Evolutionary conservation across 208 protist genomes (phyloP).

Genomic region (Acanthamoeba lenticulata): DNA sequence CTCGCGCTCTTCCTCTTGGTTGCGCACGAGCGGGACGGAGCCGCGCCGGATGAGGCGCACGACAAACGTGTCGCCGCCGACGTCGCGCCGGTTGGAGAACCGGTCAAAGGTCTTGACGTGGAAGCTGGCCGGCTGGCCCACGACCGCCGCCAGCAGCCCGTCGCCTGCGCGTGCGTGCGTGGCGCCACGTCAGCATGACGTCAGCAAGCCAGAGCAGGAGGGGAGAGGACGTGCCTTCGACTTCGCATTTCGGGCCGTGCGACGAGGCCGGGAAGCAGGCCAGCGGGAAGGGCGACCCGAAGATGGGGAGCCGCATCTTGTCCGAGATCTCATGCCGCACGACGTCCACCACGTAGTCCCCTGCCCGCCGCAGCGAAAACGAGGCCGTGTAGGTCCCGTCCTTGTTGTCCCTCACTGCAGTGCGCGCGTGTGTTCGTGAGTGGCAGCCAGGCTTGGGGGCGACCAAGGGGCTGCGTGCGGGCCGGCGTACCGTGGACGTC

Average conservation of each 20-base stretch:
- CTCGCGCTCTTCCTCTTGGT: slow-evolving; percentile 2
- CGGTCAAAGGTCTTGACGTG: neutral
- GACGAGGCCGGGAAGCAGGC: neutral
- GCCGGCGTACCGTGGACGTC: neutral
- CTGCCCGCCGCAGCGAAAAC: neutral
- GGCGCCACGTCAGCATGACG: neutral
- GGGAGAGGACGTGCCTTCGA: neutral
- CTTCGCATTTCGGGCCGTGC: neutral
- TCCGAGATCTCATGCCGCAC: neutral
- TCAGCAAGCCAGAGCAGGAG: too few species aligned
- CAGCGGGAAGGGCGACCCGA: neutral
- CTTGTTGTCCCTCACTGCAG: slow-evolving; percentile 7
- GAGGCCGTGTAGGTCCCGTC: slow-evolving; percentile 12
- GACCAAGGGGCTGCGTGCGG: neutral
- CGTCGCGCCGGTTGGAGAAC: neutral
- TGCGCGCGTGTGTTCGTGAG: neutral
- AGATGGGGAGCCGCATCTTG: neutral
- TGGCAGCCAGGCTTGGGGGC: neutral
- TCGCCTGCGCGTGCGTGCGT: neutral
- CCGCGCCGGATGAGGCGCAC: slow-evolving; percentile 2
- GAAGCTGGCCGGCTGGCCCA: neutral
- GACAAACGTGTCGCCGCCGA: slow-evolving; percentile 10
- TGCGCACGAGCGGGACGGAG: neutral
- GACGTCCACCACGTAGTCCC: neutral
- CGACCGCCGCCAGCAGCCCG: neutral